Percentiles rank a stretch among this genome's conserved stretches.
Evolutionary conservation across 208 protist genomes (phyloP).

Genomic region (Sergeia podlipaevii): DNA sequence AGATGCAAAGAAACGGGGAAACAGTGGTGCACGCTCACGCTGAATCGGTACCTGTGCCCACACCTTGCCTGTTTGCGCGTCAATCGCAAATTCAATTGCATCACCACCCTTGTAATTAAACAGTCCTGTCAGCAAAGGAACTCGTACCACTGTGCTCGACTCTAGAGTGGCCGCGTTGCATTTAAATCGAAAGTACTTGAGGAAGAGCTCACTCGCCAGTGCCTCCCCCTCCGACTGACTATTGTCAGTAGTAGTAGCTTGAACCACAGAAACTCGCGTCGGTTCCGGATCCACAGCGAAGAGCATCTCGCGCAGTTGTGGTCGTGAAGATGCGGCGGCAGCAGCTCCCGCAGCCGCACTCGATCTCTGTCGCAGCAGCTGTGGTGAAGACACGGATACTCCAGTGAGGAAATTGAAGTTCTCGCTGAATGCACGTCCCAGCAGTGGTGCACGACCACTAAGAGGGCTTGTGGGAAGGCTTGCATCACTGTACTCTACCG

Average conservation of each 20-base stretch:
- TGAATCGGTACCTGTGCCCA: too few relatives aligned
- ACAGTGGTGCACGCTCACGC: too few relatives aligned
- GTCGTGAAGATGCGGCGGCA: too few relatives aligned
- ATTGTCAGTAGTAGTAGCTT: neutral
- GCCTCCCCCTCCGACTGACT: constrained; percentile 6
- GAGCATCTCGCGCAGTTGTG: constrained; percentile 15
- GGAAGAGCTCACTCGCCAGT: constrained; percentile 21
- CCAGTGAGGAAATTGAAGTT: too few relatives aligned
- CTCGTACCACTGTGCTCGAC: neutral
- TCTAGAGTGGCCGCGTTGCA: constrained; percentile 6
- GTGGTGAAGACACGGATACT: too few relatives aligned
- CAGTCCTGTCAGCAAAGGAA: constrained; percentile 28
- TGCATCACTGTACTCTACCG: too few relatives aligned
- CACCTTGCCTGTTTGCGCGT: constrained; percentile 30
- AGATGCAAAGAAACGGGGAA: too few relatives aligned
- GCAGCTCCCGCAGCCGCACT: too few relatives aligned
- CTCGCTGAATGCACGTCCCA: too few relatives aligned
- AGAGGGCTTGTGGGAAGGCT: too few relatives aligned
- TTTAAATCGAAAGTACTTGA: constrained; percentile 16
- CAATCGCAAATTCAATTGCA: constrained; percentile 21
- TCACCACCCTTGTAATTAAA: constrained; percentile 23
- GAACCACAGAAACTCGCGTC: neutral
- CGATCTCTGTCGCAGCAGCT: too few relatives aligned
- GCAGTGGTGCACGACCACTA: too few relatives aligned
- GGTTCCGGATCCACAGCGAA: constrained; percentile 13